These are phyloP conservation scores for Bryum argenteum DNA, from an alignment of 225 moss, liverwort and hornwort species.

Conservation along the genomic window DNA sequence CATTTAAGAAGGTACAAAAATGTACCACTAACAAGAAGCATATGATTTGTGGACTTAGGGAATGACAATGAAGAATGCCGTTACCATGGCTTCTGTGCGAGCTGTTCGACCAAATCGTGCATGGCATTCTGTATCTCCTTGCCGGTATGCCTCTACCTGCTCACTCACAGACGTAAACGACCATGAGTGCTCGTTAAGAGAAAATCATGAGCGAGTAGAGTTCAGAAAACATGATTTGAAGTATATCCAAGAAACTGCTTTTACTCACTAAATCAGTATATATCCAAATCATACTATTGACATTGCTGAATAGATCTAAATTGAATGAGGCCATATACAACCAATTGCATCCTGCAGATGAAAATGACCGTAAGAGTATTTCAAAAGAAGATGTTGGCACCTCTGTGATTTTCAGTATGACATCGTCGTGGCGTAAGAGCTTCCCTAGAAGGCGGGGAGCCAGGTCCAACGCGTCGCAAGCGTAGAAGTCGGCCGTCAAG, in stretches of 20 bases:
- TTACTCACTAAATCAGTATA: too few species aligned
- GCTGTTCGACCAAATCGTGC: constrained; percentile 81
- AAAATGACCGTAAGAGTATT: not conserved
- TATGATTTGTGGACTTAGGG: not conserved
- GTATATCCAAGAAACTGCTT: too few species aligned
- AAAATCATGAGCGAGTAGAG: too few species aligned
- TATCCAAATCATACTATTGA: not conserved
- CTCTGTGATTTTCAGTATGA: constrained; percentile 88
- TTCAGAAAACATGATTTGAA: too few species aligned
- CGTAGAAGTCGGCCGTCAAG: constrained; percentile 70
- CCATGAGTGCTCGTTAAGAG: not conserved
- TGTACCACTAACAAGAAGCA: not conserved
- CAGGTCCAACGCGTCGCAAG: constrained; percentile 84
- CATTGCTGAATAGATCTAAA: not conserved
- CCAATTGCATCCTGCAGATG: not conserved
- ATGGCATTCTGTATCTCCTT: constrained; percentile 89
- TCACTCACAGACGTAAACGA: constrained; percentile 20
- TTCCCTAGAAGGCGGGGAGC: constrained; percentile 95
- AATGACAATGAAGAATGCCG: not conserved
- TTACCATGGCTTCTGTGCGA: constrained; percentile 82
- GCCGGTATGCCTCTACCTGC: constrained; percentile 93
- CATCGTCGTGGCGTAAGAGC: constrained; percentile 79
- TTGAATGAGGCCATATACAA: not conserved
- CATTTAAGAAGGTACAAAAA: not conserved
- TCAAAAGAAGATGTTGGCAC: too few species aligned